Percentiles rank a stretch among this genome's conserved stretches.
Conservation (phyloP, 768 basidiomycete species). For the Termitomyces bulborhizus region DNA sequence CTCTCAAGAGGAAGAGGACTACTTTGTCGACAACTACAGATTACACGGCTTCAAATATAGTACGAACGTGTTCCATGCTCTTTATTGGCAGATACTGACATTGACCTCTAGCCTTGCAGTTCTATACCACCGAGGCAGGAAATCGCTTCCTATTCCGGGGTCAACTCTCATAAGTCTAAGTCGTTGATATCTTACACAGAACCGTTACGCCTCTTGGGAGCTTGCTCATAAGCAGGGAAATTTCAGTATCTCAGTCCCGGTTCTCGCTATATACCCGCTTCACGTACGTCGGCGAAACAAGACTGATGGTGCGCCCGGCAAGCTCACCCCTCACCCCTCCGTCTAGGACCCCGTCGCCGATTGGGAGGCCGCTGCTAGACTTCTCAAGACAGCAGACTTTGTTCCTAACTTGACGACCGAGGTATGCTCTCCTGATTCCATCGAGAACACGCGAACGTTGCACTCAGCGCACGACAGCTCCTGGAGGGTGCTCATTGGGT, state of each 20-base stretch:
- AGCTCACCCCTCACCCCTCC: background rate
- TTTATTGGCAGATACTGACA: background rate
- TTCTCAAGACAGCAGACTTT: conserved; percentile 31
- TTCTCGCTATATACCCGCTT: conserved; percentile 33
- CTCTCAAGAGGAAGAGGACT: conserved; percentile 56
- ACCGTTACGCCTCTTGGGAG: conserved; percentile 34
- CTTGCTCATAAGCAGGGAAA: conserved; percentile 39
- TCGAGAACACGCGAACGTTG: too few species aligned
- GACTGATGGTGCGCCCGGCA: background rate
- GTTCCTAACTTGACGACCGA: conserved; percentile 32
- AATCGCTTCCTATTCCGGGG: background rate
- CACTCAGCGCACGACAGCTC: background rate
- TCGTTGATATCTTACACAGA: conserved; percentile 20
- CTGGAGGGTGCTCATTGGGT: conserved; percentile 12
- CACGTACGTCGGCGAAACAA: conserved; percentile 21
- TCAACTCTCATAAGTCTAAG: background rate
- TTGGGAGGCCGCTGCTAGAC: conserved; percentile 26
- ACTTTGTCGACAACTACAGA: conserved; percentile 57
- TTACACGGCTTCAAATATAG: conserved; percentile 56
- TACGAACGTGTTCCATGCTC: conserved; percentile 23
- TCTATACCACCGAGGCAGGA: conserved; percentile 52
- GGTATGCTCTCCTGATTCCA: conserved; percentile 22
- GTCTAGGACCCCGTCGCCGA: conserved; percentile 43
- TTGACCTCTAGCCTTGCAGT: conserved; percentile 46
- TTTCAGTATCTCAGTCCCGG: conserved; percentile 35